Conservation (phyloP, 495 filamentous ascomycete genomes). For the Tuber aestivum region DNA sequence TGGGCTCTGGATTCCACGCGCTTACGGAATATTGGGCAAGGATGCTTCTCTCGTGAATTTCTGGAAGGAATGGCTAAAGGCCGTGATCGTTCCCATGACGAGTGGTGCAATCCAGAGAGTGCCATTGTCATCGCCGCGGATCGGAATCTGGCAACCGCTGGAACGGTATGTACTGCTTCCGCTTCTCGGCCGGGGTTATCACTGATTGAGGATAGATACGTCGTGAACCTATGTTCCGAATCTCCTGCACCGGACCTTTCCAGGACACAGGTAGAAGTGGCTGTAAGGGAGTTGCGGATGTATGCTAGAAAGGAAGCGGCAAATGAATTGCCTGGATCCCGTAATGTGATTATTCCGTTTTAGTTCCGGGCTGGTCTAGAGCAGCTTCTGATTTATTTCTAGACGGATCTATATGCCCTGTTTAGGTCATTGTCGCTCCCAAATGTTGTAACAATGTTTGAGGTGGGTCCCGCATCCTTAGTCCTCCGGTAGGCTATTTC, state of each 20-base stretch:
- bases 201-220: slow-evolving; percentile 44
- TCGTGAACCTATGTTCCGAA: slow-evolving; percentile 95
- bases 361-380: neutral
- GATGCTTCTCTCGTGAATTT: slow-evolving; percentile 79
- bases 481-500: neutral
- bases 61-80: slow-evolving; percentile 98
- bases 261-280: slow-evolving; percentile 90
- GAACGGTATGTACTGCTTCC: slow-evolving; percentile 61
- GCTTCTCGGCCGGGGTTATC: neutral
- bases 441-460: slow-evolving; percentile 86
- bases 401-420: slow-evolving; percentile 85
- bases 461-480: slow-evolving; percentile 46
- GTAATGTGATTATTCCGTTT: slow-evolving; percentile 52
- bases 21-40: slow-evolving; percentile 86
- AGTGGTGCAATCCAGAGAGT: slow-evolving; percentile 77
- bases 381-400: slow-evolving; percentile 36
- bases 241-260: slow-evolving; percentile 85
- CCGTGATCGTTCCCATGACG: slow-evolving; percentile 87
- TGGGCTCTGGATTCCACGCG: slow-evolving; percentile 91
- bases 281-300: slow-evolving; percentile 79
- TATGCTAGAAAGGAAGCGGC: slow-evolving; percentile 88
- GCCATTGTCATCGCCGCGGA: slow-evolving; percentile 77
- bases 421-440: slow-evolving; percentile 83
- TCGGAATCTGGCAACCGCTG: slow-evolving; percentile 94
- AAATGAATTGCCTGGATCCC: slow-evolving; percentile 89